Evolutionary conservation across 495 filamentous ascomycete genomes (phyloP), one percentile per base, ranked within the genome.

Genomic region (Penicillium cosmopolitanum): DNA sequence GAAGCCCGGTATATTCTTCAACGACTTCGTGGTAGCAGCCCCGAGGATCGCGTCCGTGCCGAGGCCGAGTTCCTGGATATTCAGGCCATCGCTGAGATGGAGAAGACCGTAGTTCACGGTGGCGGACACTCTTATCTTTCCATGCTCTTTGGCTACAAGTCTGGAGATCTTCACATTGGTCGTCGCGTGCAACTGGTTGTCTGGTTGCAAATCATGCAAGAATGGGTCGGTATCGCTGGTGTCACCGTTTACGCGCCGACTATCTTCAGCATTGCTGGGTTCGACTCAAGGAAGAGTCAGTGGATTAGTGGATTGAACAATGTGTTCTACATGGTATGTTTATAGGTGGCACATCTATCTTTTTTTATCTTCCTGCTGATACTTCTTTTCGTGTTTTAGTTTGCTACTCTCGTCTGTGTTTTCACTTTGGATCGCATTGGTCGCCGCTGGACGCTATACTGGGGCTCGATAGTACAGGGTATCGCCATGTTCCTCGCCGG

Each of bases 191-290:
- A 89, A 64, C 77, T 90, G 11, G 86, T 89, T 16, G 80, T 90
- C 44, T 90, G 86, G 87, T 70, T 90, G 10, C 85, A 90, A 71
- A 88, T 91, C 46, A 82, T 90, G 72, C 86, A 89, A 62, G 86
- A 89, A 66, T 90, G 87, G 87, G 81, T 87, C 61, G 87, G 88
- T 19, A 89, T 90, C 66, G 86, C 86, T 0, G 87, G 86, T 51
- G 82, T 90, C 18, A 90, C 88, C 2, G 82, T 90, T 38, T 90
- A 81, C 61, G 82, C 82, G 33, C 85, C 86, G 8, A 87, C 85
- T 0, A 89, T 91, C 46, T 90, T 90, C 73, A 77, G 80, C 42
- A 84, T 86, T 60, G 87, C 87, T 10, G 87, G 87, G 13, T 85
- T 89, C 53, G 74, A 77, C 53, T 74, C 85, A 12, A 68, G 66